Evolutionary conservation across 2,329 filamentous ascomycete species (phyloP).

Genomic region (Colletotrichum scovillei): DNA sequence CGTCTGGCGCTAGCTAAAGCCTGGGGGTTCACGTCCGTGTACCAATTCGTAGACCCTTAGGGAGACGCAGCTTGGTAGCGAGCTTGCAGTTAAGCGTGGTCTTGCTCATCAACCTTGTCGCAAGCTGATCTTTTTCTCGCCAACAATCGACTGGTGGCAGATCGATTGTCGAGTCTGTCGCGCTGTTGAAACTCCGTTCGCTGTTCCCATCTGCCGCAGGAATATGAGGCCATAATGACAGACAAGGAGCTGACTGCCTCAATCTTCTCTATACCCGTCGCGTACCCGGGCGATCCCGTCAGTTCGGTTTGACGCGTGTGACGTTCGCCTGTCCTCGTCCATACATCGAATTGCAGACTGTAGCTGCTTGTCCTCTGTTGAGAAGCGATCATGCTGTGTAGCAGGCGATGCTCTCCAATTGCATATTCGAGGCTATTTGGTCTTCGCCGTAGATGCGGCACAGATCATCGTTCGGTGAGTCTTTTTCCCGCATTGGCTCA

Average conservation of each 20-base stretch:
- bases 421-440: not conserved
- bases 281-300: slow-evolving; percentile 15
- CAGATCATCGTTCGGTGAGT: slow-evolving; percentile 13
- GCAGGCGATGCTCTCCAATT: not conserved
- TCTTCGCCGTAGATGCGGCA: not conserved
- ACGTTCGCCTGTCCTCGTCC: not conserved
- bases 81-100: slow-evolving; percentile 7
- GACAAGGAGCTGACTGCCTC: not conserved
- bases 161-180: not conserved
- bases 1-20: not conserved
- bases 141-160: slow-evolving; percentile 4
- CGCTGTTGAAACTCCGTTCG: not conserved
- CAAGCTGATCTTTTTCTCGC: slow-evolving; percentile 8
- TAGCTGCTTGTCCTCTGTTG: not conserved
- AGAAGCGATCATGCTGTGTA: not conserved
- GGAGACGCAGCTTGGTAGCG: slow-evolving; percentile 19
- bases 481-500: not conserved
- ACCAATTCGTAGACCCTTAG: not conserved
- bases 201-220: not conserved
- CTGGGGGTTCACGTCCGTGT: not conserved
- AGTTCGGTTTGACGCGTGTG: not conserved
- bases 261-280: not conserved
- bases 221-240: slow-evolving; percentile 17
- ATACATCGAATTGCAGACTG: not conserved
- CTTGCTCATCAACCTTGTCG: slow-evolving; percentile 19